A percentile compares a stretch with the other conserved stretches of the same genome.
Conservation (phyloP, 257 asterid genomes). For the Solanum commersonii region DNA sequence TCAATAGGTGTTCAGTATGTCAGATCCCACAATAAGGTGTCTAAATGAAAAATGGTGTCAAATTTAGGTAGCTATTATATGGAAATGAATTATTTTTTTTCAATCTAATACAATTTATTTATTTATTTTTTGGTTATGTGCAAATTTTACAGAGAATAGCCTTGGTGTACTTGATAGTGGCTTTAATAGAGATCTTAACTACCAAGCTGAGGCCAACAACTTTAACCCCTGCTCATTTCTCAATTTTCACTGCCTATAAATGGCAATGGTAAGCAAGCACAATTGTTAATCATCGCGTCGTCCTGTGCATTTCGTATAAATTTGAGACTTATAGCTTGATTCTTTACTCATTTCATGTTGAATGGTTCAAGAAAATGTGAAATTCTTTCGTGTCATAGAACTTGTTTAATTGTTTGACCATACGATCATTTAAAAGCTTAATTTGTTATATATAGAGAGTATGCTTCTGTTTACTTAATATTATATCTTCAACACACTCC, state of each 20-base stretch:
- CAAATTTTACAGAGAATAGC: conserved; percentile 63
- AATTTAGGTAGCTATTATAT: not conserved
- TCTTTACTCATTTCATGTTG: not conserved
- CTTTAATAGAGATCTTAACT: conserved; percentile 63
- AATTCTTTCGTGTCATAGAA: not conserved
- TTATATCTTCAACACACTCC: not conserved
- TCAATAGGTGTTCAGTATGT: not conserved
- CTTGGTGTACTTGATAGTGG: conserved; percentile 70
- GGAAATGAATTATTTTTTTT: not conserved
- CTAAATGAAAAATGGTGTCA: not conserved
- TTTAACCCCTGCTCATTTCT: conserved; percentile 32
- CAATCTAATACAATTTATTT: not conserved
- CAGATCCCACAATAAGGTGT: not conserved
- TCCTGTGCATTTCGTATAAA: not conserved
- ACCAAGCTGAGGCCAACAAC: conserved; percentile 53
- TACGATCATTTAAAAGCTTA: not conserved
- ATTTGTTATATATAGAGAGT: not conserved
- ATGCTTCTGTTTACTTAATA: not conserved
- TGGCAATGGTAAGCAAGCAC: conserved; percentile 66
- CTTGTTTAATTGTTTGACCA: not conserved
- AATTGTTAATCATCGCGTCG: not conserved
- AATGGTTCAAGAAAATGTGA: not conserved
- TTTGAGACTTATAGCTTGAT: not conserved
- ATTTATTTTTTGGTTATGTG: not conserved
- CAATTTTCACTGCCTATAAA: conserved; percentile 67